Conservation (phyloP, 257 asterid genomes). For the Verbascum thapsus region DNA sequence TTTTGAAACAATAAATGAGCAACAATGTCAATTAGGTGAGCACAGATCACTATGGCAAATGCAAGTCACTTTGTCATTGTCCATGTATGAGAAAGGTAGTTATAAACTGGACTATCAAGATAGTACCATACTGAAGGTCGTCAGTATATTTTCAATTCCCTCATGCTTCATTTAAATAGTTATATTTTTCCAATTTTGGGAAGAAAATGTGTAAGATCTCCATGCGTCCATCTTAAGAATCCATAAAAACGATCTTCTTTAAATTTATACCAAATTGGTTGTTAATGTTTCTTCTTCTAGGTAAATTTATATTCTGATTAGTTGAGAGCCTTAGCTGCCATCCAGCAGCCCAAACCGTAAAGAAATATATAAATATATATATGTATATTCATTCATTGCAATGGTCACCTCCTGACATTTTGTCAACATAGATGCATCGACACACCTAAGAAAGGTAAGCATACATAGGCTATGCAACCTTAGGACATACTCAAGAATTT, state of each 20-base stretch:
- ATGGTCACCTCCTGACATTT: background rate
- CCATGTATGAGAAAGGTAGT: background rate
- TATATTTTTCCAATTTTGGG: background rate
- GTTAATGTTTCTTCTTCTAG: background rate
- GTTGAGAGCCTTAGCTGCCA: constrained; percentile 9
- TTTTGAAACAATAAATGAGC: constrained; percentile 4
- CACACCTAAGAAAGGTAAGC: constrained; percentile 8
- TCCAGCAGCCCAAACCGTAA: background rate
- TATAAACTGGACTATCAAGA: too few species aligned
- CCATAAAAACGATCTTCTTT: background rate
- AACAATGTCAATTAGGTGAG: constrained; percentile 12
- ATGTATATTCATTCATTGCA: background rate
- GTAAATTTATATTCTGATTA: background rate
- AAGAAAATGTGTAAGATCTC: background rate
- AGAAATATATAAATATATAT: background rate
- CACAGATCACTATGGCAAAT: background rate
- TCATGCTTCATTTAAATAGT: too few species aligned
- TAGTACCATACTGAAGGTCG: background rate
- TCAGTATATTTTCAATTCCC: background rate
- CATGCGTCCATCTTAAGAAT: constrained; percentile 14
- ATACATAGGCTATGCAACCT: constrained; percentile 7
- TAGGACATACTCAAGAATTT: constrained; percentile 16
- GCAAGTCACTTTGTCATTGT: background rate
- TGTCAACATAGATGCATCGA: constrained; percentile 9
- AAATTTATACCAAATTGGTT: background rate